Evolutionary conservation across 108 stramenopile genomes (phyloP).

Genomic region (Cyclotella cryptica): DNA sequence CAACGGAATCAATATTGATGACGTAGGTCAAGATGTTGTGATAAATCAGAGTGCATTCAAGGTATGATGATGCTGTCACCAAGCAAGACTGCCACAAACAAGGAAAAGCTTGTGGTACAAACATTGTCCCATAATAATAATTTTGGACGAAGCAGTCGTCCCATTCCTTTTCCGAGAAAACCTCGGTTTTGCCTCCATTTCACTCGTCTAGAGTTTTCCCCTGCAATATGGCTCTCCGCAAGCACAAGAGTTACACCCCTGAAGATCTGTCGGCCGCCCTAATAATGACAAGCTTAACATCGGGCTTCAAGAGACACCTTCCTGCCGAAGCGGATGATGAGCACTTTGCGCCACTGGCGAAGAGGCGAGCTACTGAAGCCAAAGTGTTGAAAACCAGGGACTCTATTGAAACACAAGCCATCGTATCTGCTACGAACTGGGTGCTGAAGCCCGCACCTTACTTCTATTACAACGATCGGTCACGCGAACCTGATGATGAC

Average conservation of each 20-base stretch:
- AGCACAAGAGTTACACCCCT: conserved; percentile 4
- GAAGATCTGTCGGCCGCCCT: not conserved
- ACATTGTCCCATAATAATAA: too few relatives aligned
- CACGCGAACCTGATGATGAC: conserved; percentile 57
- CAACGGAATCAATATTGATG: not conserved
- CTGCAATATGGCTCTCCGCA: not conserved
- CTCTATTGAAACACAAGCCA: not conserved
- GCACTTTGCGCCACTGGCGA: not conserved
- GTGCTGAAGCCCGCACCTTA: conserved; percentile 39
- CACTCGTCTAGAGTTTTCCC: not conserved
- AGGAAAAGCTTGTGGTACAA: too few relatives aligned
- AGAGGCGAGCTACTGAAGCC: not conserved
- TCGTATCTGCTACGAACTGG: not conserved
- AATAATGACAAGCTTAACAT: not conserved
- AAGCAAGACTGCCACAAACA: not conserved
- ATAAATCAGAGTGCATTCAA: not conserved
- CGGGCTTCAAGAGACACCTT: not conserved
- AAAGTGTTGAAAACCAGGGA: not conserved
- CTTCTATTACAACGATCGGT: conserved; percentile 66
- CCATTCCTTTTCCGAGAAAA: not conserved
- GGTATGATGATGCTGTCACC: not conserved
- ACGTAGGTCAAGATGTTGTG: not conserved
- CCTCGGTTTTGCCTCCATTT: not conserved
- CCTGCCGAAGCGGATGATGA: not conserved
- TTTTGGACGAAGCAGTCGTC: too few relatives aligned